phyloP scores from a whole-genome alignment of 768 basidiomycete species.

The Cyclocybe cylindracea region DNA sequence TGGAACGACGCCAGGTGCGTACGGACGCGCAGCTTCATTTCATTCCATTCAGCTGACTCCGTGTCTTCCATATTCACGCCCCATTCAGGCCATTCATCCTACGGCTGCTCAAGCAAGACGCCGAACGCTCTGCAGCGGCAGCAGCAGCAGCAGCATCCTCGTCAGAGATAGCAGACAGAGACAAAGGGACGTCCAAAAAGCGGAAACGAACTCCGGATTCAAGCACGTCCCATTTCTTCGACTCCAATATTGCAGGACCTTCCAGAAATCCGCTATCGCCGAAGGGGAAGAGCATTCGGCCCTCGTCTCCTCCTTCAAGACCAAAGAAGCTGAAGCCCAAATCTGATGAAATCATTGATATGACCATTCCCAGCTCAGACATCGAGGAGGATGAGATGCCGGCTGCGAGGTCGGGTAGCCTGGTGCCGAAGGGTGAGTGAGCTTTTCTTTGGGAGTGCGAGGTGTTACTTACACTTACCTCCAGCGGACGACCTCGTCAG shows the following conservation, averaged over 20 bases:
- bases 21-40: neutral
- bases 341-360: constrained; percentile 8
- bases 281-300: constrained; percentile 5
- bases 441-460: neutral
- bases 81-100: constrained; percentile 45
- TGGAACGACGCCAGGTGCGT: constrained; percentile 73
- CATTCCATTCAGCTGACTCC: constrained; percentile 1
- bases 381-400: constrained; percentile 32
- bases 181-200: constrained; percentile 30
- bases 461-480: neutral
- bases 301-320: constrained; percentile 16
- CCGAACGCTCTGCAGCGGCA: constrained; percentile 4
- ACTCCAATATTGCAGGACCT: constrained; percentile 22
- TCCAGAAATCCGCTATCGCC: constrained; percentile 13
- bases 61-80: neutral
- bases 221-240: constrained; percentile 24
- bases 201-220: constrained; percentile 27
- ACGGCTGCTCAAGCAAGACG: constrained; percentile 36
- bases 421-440: constrained; percentile 18
- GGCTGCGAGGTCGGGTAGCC: constrained; percentile 4
- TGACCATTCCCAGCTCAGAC: constrained; percentile 35
- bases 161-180: neutral
- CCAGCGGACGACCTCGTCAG: constrained; percentile 42
- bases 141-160: neutral
- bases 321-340: constrained; percentile 19